Base-by-base conservation (phyloP, 2,329 filamentous ascomycete genomes). In the Fusarium avenaceum region DNA sequence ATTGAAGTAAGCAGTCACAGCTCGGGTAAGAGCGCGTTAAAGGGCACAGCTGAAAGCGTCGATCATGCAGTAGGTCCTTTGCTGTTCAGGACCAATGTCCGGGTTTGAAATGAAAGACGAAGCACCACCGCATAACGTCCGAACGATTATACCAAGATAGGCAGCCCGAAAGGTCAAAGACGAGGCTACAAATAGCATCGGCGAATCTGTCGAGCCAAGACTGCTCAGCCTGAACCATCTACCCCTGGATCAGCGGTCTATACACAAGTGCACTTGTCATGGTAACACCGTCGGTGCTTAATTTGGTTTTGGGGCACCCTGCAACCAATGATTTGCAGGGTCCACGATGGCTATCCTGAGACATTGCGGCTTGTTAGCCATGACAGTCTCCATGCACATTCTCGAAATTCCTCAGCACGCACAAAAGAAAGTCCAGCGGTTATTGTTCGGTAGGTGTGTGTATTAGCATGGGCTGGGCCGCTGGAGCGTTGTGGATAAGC, bases 211-310 rank as follows among this genome's bases (percentile, higher is more conserved):
- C 51, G 49, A 67, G 67, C 69, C 64, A 72, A 73, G 67, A 65
- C 63, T 53, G 50, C 43, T 58, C 65, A 65, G 55, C 49, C 65
- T 64, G 59, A 52, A 50, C 39, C 45, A 44, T 30, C 57, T 54
- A 55, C 55, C 66, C 72, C 68, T 74, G 65, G 70, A 73, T 73
- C 70, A 56, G 70, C 65, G 63, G 68, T 72, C 68, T 70, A 54
- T 49, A 65, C 49, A 65, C 49, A 54, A 67, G 57, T 63, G 50
- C 46, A 30, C 53, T 53, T 67, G 57, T 67, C 47, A 55, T 63
- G 58, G 67, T 64, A 66, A 40, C 58, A 60, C 60, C 35, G 63
- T 71, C 57, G 53, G 68, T 69, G 68, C 65, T 71, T 65, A 69
- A 69, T 71, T 71, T 69, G 67, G 64, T 33, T 51, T 51, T 53